phyloP scores from a whole-genome alignment of 176 grass and related monocot genomes.

The Aegilops longissima region DNA sequence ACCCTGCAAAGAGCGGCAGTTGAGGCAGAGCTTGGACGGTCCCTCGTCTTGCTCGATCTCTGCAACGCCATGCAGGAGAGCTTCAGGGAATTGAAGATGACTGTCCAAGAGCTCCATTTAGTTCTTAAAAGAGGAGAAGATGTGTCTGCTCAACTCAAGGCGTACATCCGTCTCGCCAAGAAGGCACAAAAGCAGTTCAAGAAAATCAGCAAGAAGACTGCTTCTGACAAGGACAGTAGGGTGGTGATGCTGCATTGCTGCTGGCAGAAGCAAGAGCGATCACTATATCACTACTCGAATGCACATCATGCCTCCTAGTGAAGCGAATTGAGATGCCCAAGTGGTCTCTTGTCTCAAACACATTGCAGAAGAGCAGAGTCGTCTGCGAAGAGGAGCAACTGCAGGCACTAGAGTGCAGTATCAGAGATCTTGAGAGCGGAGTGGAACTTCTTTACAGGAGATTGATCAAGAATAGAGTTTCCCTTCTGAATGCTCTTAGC shows the following conservation, averaged over 20 bases:
- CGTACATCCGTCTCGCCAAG: constrained; percentile 23
- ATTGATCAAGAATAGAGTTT: constrained; percentile 48
- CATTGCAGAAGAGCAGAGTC: constrained; percentile 32
- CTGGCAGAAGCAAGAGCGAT: constrained; percentile 32
- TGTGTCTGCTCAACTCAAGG: constrained; percentile 1
- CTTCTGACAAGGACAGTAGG: constrained; percentile 20
- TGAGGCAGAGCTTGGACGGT: constrained; percentile 47
- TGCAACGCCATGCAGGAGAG: constrained; percentile 33
- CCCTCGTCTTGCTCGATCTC: constrained; percentile 42
- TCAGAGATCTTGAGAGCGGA: constrained; percentile 36
- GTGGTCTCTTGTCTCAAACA: constrained; percentile 33
- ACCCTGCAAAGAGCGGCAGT: constrained; percentile 36
- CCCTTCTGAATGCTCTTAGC: constrained; percentile 42
- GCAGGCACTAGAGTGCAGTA: constrained; percentile 34
- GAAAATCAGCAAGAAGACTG: constrained; percentile 28
- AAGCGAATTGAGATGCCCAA: constrained; percentile 37
- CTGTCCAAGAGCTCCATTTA: constrained; percentile 6
- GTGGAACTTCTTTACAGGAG: constrained; percentile 26
- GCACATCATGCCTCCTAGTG: not conserved
- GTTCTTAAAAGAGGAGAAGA: constrained; percentile 32
- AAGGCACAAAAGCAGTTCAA: constrained; percentile 41
- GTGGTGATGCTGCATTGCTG: not conserved
- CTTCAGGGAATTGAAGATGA: constrained; percentile 42
- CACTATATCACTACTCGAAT: constrained; percentile 36
- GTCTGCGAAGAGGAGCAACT: constrained; percentile 25